These are phyloP conservation scores for Patellifolia procumbens DNA, from an alignment of 179 eudicot species.

Conservation along the genomic window DNA sequence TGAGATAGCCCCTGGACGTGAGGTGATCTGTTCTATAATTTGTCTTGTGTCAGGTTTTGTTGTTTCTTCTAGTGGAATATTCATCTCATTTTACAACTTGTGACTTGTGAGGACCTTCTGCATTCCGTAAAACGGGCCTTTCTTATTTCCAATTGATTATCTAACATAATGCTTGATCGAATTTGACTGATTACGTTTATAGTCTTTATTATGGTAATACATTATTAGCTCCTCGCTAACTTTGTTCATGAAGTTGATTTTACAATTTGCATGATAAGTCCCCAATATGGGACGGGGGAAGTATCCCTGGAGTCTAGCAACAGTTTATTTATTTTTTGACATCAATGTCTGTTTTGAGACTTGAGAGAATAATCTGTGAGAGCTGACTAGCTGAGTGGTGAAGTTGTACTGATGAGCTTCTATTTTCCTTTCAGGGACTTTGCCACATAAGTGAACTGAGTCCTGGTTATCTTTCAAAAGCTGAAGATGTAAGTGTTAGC, in stretches of 20 bases:
- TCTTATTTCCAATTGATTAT: background rate
- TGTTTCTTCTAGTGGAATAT: background rate
- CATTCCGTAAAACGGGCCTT: background rate
- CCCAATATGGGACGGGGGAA: background rate
- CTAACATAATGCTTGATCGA: background rate
- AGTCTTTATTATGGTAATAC: background rate
- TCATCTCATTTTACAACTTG: background rate
- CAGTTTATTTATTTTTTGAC: constrained; percentile 3
- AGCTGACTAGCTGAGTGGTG: background rate
- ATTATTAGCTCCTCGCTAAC: background rate
- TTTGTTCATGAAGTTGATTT: background rate
- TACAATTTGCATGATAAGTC: background rate
- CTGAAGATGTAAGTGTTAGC: constrained; percentile 81
- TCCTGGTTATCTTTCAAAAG: constrained; percentile 73
- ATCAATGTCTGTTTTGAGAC: background rate
- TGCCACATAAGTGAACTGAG: constrained; percentile 99
- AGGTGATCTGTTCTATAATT: constrained; percentile 50
- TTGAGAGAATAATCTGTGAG: background rate
- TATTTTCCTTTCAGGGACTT: constrained; percentile 69
- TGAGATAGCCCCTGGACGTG: constrained; percentile 95
- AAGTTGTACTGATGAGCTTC: constrained; percentile 10
- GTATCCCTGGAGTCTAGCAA: background rate
- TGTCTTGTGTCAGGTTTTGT: background rate
- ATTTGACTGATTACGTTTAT: background rate
- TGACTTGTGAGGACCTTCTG: background rate